These are phyloP conservation scores for Fonsecaea nubica DNA, from an alignment of 2,329 filamentous ascomycete genomes.

Conservation along the genomic window DNA sequence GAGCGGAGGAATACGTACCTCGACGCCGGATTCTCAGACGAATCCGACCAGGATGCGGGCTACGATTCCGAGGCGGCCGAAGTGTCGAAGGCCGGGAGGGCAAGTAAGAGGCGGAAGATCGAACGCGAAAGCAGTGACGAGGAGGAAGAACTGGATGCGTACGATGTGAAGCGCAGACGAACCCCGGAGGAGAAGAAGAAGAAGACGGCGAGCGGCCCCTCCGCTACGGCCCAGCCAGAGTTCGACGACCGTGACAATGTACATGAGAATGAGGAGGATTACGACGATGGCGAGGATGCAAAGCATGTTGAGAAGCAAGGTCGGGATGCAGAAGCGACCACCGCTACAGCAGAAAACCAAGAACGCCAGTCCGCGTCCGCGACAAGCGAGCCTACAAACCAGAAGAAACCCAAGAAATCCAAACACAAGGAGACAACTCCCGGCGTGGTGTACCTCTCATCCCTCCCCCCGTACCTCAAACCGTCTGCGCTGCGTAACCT, in stretches of 20 bases:
- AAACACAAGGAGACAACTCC: slow-evolving; percentile 37
- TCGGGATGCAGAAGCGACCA: slow-evolving; percentile 40
- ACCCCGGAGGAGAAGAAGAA: background rate
- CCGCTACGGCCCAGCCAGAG: background rate
- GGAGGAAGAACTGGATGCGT: slow-evolving; percentile 41
- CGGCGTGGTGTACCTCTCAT: slow-evolving; percentile 55
- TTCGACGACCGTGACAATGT: background rate
- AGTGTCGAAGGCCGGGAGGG: slow-evolving; percentile 46
- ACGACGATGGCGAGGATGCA: background rate
- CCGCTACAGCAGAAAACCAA: slow-evolving; percentile 64
- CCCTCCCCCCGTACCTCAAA: slow-evolving; percentile 56
- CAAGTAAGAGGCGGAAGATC: slow-evolving; percentile 37
- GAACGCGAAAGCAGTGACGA: slow-evolving; percentile 32
- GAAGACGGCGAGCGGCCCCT: slow-evolving; percentile 25
- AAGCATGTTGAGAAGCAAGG: background rate
- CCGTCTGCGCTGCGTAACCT: slow-evolving; percentile 54
- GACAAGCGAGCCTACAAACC: background rate
- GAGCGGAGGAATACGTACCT: slow-evolving; percentile 30
- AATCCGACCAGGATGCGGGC: slow-evolving; percentile 49
- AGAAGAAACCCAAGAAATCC: slow-evolving; percentile 6
- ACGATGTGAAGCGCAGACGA: background rate
- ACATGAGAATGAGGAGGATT: background rate
- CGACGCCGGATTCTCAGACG: slow-evolving; percentile 46
- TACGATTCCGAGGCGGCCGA: slow-evolving; percentile 55
- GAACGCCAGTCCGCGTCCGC: background rate